These are phyloP conservation scores for Poteriospumella lacustris DNA, from an alignment of 108 stramenopile species.

Conservation along the genomic window DNA sequence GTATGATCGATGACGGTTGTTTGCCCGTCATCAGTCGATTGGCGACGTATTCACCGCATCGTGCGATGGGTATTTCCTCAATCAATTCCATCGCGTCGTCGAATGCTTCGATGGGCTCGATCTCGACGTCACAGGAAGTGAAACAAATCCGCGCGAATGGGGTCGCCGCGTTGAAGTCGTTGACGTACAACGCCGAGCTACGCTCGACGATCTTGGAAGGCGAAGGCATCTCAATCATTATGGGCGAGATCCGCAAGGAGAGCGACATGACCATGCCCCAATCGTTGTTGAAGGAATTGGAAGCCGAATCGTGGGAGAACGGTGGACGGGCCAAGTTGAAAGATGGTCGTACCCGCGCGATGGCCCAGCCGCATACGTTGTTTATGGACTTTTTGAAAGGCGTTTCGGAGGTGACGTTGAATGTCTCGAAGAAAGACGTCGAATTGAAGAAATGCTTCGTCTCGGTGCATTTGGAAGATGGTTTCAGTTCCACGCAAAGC, in stretches of 20 bases:
- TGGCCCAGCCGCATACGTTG: background rate
- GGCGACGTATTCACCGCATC: background rate
- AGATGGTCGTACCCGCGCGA: background rate
- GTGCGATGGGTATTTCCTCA: background rate
- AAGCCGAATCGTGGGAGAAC: constrained; percentile 25
- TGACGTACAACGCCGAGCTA: constrained; percentile 23
- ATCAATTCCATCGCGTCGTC: background rate
- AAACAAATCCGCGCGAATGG: constrained; percentile 13
- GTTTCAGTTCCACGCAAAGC: no score
- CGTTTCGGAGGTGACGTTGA: background rate
- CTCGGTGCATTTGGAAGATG: constrained; percentile 12
- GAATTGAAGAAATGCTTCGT: background rate
- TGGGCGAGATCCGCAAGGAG: background rate
- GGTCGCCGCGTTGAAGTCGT: background rate
- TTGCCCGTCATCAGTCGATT: background rate
- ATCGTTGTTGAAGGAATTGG: constrained; percentile 15
- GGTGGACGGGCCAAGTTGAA: background rate
- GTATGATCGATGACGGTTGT: constrained; percentile 1
- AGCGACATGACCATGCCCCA: background rate
- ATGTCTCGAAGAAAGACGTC: background rate
- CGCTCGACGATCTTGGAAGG: background rate
- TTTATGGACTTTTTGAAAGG: constrained; percentile 21
- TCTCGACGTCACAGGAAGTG: background rate
- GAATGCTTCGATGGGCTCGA: background rate
- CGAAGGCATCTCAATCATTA: constrained; percentile 8